Evolutionary conservation across 2,329 filamentous ascomycete genomes (phyloP), one percentile per base, ranked within the genome.

Genomic region (Sporothrix brunneoviolacea): DNA sequence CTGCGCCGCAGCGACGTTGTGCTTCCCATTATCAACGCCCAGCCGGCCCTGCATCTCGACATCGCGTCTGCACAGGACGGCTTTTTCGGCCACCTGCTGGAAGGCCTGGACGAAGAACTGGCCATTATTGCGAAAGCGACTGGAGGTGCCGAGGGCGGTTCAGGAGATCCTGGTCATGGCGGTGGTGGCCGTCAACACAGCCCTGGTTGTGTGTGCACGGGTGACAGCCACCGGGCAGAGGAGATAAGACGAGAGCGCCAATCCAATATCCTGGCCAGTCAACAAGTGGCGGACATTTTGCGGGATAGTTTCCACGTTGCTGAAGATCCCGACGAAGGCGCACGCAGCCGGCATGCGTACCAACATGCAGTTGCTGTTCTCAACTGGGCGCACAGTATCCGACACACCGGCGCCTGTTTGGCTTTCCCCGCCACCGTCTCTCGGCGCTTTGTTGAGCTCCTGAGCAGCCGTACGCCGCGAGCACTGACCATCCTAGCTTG

Each of bases 351-450:
- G 16, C 77, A 80, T 56, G 79, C 76, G 9, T 84, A 84, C 58
- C 73, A 76, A 16, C 81, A 84, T 58, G 77, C 80, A 15, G 76
- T 84, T n/a, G 78, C 79, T 16, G 80, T 82, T 8, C 69, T 84
- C 8, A 83, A 84, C 59, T 84, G 80, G 80, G 79, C 79, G 2
- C 80, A 84, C 59, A 75, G 74, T 59, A 79, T 77, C 50, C 77
- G 78, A 3, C 72, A 78, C 55, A 75, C 76, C 32, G 75, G 75
- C 8, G 78, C 79, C 2, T 74, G 79, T 2, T 72, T 84, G 4
- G 70, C 81, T 50, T 81, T 85, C 64, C 80, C 83, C 1, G 80
- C 81, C 15, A 82, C 79, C 3, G 79, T 86, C 6, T 82, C 73
- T 12, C 77, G 74, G 51, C 77, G 71, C 18, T 84, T 75, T 61